Evolutionary conservation across 306 rosid species (phyloP), one percentile per base, ranked within the genome.

Genomic region (Malus orientalis): DNA sequence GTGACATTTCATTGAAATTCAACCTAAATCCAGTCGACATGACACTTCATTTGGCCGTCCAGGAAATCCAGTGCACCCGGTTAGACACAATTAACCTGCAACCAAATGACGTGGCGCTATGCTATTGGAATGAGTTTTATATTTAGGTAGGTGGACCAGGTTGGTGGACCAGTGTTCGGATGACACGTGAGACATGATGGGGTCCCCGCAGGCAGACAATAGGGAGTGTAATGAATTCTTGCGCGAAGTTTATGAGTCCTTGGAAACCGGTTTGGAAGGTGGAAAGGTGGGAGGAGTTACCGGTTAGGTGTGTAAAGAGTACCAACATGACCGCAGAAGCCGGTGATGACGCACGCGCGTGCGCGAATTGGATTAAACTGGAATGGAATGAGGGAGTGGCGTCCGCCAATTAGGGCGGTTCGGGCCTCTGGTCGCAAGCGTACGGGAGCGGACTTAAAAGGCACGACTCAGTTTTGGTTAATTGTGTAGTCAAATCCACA

Each of bases 1-100:
- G 81, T 91, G 86, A 88, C 87, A 91, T 88, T 87, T 68, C 79
- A 77, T 79, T 67, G 80, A 85, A 87, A 88, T 90, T 85, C 88
- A 85, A 78, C 81, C 80, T 80, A 90, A 90, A 90, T 90, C 85
- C 91, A 79, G 76, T 83, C 58, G 57, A 83, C 83, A 91, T 85
- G 86, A 77, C 67, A 80, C 74, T 75, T 81, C 73, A 77, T 40
- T 70, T 75, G 14, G 7, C 14, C 16, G 13, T 16, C 23, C 29
- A 25, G n/a, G 71, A 18, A 54, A 78, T 84, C 86, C 20, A 47
- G 74, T 73, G 81, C 59, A 30, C 11, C 53, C 11, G 13, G 69
- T 70, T 58, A 23, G 2, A 20, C 4, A 15, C 8, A 6, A 59
- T 25, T 15, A 19, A 15, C 58, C 70, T 22, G 57, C 23, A 30